Conservation (phyloP, 371 early-diverging fungal genomes). For the Mucor indicus region DNA sequence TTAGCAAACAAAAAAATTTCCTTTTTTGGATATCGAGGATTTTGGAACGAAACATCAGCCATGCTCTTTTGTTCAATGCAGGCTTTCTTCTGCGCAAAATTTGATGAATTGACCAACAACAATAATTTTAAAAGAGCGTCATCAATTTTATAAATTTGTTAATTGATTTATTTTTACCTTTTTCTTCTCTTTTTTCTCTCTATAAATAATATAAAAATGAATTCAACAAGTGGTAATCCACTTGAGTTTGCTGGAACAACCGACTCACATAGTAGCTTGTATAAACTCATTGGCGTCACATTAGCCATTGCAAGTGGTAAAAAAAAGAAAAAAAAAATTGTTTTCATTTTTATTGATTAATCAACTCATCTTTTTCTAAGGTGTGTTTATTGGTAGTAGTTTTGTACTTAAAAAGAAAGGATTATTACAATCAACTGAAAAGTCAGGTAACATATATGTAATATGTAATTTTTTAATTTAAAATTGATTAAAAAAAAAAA, state of each 20-base stretch:
- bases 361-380: too few relatives aligned
- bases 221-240: slow-evolving; percentile 5
- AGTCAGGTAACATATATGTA: slow-evolving; percentile 34
- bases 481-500: background rate
- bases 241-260: background rate
- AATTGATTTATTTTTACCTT: background rate
- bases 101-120: too few relatives aligned
- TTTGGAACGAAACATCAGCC: too few relatives aligned
- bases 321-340: background rate
- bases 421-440: slow-evolving; percentile 66
- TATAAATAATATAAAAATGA: background rate
- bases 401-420: slow-evolving; percentile 94
- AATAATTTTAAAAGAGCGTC: too few relatives aligned
- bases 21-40: too few relatives aligned
- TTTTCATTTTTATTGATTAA: too few relatives aligned
- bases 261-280: slow-evolving; percentile 27
- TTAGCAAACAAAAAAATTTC: too few relatives aligned
- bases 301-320: slow-evolving; percentile 73
- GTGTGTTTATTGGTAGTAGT: slow-evolving; percentile 83
- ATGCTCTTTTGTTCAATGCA: too few relatives aligned
- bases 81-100: too few relatives aligned
- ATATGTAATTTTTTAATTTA: background rate
- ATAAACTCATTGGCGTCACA: slow-evolving; percentile 80
- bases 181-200: background rate
- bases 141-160: too few relatives aligned